A percentile compares a stretch with the other conserved stretches of the same genome.
phyloP scores from a whole-genome alignment of 371 early-diverging fungal species.

The Syncephalastrum sp. region DNA sequence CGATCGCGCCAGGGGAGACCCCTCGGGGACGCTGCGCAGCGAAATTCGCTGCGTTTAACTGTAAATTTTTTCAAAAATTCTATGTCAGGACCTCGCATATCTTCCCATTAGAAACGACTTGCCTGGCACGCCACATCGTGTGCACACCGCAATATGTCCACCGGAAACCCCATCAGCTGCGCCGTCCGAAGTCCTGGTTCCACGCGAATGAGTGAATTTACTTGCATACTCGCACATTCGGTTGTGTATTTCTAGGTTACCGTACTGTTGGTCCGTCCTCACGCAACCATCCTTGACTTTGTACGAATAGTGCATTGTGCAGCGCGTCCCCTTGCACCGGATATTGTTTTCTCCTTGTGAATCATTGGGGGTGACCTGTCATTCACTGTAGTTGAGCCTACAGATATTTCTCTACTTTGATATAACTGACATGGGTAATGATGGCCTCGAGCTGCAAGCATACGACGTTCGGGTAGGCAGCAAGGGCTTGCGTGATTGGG shows the following conservation, averaged over 20 bases:
- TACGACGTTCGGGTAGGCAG: conserved; percentile 65
- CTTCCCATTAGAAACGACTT: no score
- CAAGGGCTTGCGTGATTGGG: conserved; percentile 50
- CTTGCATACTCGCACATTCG: neutral
- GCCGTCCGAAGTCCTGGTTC: conserved; percentile 49
- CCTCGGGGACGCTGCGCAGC: no score
- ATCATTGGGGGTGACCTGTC: no score
- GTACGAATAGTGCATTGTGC: conserved; percentile 44
- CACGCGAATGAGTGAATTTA: neutral
- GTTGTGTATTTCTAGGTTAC: conserved; percentile 13
- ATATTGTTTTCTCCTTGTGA: neutral
- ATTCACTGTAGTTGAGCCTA: no score
- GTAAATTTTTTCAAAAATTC: no score
- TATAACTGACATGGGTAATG: conserved; percentile 10
- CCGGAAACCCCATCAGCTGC: conserved; percentile 40
- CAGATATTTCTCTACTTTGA: no score
- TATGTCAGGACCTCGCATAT: no score
- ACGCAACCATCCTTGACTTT: conserved; percentile 44
- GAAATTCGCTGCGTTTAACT: no score
- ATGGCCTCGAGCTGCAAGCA: conserved; percentile 63
- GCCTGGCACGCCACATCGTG: conserved; percentile 23
- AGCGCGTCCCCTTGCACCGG: neutral
- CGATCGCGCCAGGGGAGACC: no score
- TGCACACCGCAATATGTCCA: conserved; percentile 36
- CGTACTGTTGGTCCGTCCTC: conserved; percentile 38